Conservation (phyloP, 306 rosid genomes). For the Vicia sativa region DNA sequence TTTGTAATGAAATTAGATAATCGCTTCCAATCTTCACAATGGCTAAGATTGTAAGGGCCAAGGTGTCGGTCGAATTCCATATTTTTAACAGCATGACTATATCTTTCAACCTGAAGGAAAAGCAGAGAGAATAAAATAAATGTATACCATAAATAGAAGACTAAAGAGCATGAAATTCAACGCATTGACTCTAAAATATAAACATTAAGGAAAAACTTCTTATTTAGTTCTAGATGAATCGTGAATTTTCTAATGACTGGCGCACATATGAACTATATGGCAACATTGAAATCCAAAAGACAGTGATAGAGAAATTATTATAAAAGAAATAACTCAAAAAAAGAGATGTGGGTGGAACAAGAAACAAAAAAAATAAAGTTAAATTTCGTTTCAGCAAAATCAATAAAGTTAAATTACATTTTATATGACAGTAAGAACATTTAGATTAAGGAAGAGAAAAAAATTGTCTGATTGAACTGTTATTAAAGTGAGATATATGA, state of each 20-base stretch:
- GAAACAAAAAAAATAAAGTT: constrained; percentile 15
- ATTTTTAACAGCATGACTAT: constrained; percentile 62
- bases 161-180: constrained; percentile 1
- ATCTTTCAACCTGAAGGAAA: constrained; percentile 67
- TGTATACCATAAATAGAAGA: constrained; percentile 18
- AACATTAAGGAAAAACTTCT: constrained; percentile 7
- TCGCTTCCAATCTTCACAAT: constrained; percentile 69
- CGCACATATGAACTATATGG: neutral
- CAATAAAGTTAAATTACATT: constrained; percentile 2
- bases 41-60: constrained; percentile 79
- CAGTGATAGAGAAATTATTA: neutral
- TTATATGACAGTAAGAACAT: constrained; percentile 1
- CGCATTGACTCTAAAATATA: neutral
- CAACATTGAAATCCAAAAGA: constrained; percentile 8
- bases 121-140: constrained; percentile 16
- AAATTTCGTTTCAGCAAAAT: constrained; percentile 4
- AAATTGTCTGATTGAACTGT: neutral
- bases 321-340: neutral
- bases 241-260: constrained; percentile 4
- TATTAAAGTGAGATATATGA: too few relatives aligned
- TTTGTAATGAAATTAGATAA: constrained; percentile 70
- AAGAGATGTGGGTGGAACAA: constrained; percentile 3
- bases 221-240: constrained; percentile 3
- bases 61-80: constrained; percentile 88
- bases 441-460: constrained; percentile 5